Percentiles rank a stretch among this genome's conserved stretches.
phyloP scores from a whole-genome alignment of 2,329 filamentous ascomycete genomes.

The Alternaria tenuissima region DNA sequence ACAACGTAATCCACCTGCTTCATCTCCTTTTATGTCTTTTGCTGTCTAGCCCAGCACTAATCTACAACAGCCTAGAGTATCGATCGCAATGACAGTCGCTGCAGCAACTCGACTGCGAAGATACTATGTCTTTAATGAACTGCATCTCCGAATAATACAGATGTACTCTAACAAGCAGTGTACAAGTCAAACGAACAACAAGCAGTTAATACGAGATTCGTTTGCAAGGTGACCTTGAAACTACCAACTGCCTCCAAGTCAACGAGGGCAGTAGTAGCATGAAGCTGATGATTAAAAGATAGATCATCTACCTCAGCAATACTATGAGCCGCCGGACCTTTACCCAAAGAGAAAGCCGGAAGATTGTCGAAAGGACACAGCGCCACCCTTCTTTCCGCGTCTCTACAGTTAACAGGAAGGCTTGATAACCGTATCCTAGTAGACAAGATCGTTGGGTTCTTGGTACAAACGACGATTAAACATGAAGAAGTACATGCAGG shows the following conservation, averaged over 20 bases:
- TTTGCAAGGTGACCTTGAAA: neutral
- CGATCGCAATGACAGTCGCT: neutral
- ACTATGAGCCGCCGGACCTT: too few relatives aligned
- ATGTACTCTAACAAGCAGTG: neutral
- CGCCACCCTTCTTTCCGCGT: too few relatives aligned
- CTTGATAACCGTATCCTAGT: neutral
- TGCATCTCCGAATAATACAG: neutral
- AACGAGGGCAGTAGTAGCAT: neutral
- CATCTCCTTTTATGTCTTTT: neutral
- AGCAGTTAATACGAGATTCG: neutral
- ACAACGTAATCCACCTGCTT: neutral
- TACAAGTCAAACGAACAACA: neutral
- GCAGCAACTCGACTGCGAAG: neutral
- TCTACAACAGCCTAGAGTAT: neutral
- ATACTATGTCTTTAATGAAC: neutral
- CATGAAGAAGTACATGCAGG: neutral
- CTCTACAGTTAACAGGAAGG: neutral
- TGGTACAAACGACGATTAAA: neutral
- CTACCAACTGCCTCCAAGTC: neutral
- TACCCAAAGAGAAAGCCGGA: too few relatives aligned
- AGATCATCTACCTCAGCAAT: too few relatives aligned
- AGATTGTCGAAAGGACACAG: too few relatives aligned
- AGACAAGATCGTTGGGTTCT: neutral
- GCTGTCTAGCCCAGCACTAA: neutral
- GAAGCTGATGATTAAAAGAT: too few relatives aligned